Evolutionary conservation across 768 basidiomycete species (phyloP).

Genomic region (Mycena haematopus): DNA sequence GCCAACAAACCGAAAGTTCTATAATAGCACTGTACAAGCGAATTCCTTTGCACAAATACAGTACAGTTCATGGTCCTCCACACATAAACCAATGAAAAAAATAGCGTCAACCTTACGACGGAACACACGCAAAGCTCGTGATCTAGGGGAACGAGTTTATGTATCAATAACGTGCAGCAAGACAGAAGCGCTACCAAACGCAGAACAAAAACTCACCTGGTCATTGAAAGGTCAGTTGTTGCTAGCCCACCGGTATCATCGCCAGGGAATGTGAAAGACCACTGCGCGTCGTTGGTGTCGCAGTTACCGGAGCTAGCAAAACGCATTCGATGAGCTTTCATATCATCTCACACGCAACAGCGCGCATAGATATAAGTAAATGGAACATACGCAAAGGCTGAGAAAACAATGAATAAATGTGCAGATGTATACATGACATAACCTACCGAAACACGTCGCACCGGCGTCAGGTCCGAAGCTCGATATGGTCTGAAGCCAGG

Average conservation of each 20-base stretch:
- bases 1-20: not conserved
- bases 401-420: not conserved
- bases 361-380: not conserved
- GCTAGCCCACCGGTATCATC: constrained; percentile 23
- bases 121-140: constrained; percentile 27
- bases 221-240: constrained; percentile 29
- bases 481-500: constrained; percentile 24
- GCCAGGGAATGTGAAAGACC: constrained; percentile 30
- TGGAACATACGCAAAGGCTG: constrained; percentile 17
- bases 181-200: too few relatives aligned
- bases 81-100: not conserved
- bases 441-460: constrained; percentile 30
- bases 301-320: constrained; percentile 26
- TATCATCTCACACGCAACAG: too few relatives aligned
- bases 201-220: constrained; percentile 18
- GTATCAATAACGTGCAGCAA: not conserved
- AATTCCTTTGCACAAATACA: too few relatives aligned
- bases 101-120: constrained; percentile 6
- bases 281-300: constrained; percentile 22
- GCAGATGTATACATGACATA: not conserved
- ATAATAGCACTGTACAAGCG: not conserved
- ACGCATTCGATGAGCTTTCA: not conserved
- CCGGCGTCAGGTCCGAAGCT: constrained; percentile 30
- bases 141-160: constrained; percentile 3
- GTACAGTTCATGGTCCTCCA: not conserved